Conservation (phyloP, 1,284 basidiomycete species). For the Omphalotus olearius region DNA sequence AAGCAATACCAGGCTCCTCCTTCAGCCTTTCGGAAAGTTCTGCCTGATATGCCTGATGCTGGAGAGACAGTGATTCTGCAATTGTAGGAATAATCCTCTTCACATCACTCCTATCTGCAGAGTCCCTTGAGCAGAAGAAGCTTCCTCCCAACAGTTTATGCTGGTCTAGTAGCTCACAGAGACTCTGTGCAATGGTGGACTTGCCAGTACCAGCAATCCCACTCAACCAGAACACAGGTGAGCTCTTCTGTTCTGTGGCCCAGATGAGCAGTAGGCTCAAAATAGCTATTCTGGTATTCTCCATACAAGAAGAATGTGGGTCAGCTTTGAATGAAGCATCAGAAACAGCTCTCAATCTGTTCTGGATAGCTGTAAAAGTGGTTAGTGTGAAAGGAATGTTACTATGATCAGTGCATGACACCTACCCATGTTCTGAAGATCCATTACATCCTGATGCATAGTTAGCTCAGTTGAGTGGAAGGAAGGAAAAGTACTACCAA, state of each 20-base stretch:
- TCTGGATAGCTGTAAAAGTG: no score
- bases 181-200: constrained; percentile 4
- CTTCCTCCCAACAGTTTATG: not conserved
- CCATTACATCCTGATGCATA: no score
- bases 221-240: constrained; percentile 1
- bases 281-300: not conserved
- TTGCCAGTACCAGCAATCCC: constrained; percentile 6
- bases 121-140: constrained; percentile 2
- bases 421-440: no score
- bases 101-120: not conserved
- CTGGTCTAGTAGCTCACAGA: not conserved
- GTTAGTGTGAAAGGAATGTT: no score
- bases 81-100: constrained; percentile 1
- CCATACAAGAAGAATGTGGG: no score
- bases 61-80: constrained; percentile 4
- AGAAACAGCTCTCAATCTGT: no score
- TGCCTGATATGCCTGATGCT: not conserved
- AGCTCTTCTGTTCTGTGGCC: not conserved
- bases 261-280: not conserved
- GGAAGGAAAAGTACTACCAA: no score
- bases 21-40: not conserved
- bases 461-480: no score
- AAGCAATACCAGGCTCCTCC: no score
- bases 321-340: no score
- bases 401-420: no score